Conservation (phyloP, 2,329 filamentous ascomycete genomes). For the Arthrobotrys sphaeroides region DNA sequence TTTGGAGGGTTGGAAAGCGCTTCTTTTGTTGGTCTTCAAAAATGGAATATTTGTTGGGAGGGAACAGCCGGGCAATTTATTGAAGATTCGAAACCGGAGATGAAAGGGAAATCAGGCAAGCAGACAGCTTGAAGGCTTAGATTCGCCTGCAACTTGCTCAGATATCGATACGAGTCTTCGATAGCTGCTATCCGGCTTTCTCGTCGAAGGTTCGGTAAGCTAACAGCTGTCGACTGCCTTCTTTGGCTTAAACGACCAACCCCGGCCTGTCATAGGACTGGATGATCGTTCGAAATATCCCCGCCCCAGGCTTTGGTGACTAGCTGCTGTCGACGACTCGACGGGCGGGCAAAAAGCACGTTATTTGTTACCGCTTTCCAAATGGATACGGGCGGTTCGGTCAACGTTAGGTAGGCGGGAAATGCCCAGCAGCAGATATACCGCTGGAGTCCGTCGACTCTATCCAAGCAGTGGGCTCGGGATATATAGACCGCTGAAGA, state of each 20-base stretch:
- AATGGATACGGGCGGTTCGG: conserved; percentile 21
- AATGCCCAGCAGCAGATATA: neutral
- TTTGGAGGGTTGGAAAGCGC: conserved; percentile 2
- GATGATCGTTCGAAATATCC: conserved; percentile 43
- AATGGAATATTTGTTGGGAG: neutral
- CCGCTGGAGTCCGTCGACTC: neutral
- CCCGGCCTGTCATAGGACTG: conserved; percentile 37
- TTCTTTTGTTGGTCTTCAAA: neutral
- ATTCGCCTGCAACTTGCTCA: conserved; percentile 15
- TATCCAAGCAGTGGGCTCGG: neutral
- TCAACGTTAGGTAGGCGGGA: neutral
- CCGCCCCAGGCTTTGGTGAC: conserved; percentile 20
- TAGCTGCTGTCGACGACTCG: conserved; percentile 44
- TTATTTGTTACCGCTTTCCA: conserved; percentile 44
- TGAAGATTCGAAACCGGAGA: neutral
- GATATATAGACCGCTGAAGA: conserved; percentile 2
- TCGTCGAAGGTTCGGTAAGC: conserved; percentile 37
- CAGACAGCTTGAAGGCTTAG: conserved; percentile 8
- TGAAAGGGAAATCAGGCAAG: neutral
- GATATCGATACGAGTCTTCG: conserved; percentile 39
- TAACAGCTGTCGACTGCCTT: conserved; percentile 37
- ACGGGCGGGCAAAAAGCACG: conserved; percentile 28
- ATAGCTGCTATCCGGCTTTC: conserved; percentile 15
- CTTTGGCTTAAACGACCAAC: conserved; percentile 17
- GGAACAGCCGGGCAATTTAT: conserved; percentile 23